Evolutionary conservation across 2,329 filamentous ascomycete genomes (phyloP).

Genomic region (Ophidiomyces ophidiicola): DNA sequence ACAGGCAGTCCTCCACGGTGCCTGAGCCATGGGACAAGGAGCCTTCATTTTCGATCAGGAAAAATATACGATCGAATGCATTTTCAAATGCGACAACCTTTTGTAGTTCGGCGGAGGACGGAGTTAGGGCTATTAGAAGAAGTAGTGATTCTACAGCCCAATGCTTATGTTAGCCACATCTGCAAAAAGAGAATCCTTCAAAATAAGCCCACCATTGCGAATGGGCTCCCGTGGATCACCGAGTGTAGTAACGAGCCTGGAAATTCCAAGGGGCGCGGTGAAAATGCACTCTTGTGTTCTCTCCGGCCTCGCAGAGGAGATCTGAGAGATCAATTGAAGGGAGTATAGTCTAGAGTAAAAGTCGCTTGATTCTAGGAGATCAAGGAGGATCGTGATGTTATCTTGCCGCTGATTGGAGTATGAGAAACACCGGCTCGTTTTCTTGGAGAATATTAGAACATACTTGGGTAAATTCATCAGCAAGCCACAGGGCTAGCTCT

Average conservation of each 20-base stretch:
- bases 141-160: conserved; percentile 54
- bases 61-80: conserved; percentile 78
- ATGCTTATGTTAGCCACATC: conserved; percentile 14
- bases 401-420: conserved; percentile 60
- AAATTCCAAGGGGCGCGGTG: conserved; percentile 75
- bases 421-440: conserved; percentile 32
- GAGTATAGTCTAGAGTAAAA: conserved; percentile 89
- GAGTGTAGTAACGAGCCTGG: conserved; percentile 68
- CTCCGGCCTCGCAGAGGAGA: conserved; percentile 73
- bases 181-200: not conserved
- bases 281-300: conserved; percentile 91
- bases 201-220: conserved; percentile 48
- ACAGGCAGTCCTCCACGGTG: conserved; percentile 83
- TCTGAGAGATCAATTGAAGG: conserved; percentile 75
- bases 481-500: conserved; percentile 89
- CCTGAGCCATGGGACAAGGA: conserved; percentile 71
- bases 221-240: conserved; percentile 79
- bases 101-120: conserved; percentile 74
- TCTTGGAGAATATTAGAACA: conserved; percentile 16
- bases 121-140: conserved; percentile 79
- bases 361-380: conserved; percentile 74
- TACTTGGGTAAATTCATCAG: conserved; percentile 93
- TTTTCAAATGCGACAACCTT: conserved; percentile 94
- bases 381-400: conserved; percentile 81
- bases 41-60: conserved; percentile 69